Percentiles rank a stretch among this genome's conserved stretches.
Conservation (phyloP, 2,329 filamentous ascomycete species). For the Didymella glomerata region DNA sequence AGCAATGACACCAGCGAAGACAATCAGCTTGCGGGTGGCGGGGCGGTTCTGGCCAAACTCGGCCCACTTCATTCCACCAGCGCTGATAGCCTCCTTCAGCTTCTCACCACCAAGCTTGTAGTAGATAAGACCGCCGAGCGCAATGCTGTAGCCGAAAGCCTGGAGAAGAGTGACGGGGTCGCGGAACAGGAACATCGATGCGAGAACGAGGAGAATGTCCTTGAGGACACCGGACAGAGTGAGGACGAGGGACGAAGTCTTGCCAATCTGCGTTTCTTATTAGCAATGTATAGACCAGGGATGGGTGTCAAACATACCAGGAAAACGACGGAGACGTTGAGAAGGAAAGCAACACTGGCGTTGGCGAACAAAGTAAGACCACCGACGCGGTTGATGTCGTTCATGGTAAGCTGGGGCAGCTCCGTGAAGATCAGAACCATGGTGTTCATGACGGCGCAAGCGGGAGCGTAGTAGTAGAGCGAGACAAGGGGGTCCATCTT, state of each 20-base stretch:
- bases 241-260: constrained; percentile 84
- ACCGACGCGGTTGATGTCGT: constrained; percentile 77
- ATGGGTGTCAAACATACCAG: constrained; percentile 65
- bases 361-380: constrained; percentile 76
- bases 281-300: constrained; percentile 20
- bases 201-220: constrained; percentile 82
- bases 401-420: constrained; percentile 72
- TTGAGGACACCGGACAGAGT: constrained; percentile 89
- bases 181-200: constrained; percentile 83
- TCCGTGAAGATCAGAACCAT: constrained; percentile 77
- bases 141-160: constrained; percentile 84
- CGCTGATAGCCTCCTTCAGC: constrained; percentile 78
- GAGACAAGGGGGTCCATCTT: constrained; percentile 93
- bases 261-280: constrained; percentile 71
- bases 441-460: constrained; percentile 84
- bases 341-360: constrained; percentile 78
- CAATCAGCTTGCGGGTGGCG: constrained; percentile 76
- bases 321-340: constrained; percentile 88
- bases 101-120: constrained; percentile 87
- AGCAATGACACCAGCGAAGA: constrained; percentile 70
- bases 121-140: constrained; percentile 80
- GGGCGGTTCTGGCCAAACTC: constrained; percentile 84
- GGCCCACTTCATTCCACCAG: constrained; percentile 80
- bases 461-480: constrained; percentile 87
- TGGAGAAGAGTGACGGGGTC: constrained; percentile 78